Evolutionary conservation across 1,284 basidiomycete genomes (phyloP).

Genomic region (Vanrija sp.): DNA sequence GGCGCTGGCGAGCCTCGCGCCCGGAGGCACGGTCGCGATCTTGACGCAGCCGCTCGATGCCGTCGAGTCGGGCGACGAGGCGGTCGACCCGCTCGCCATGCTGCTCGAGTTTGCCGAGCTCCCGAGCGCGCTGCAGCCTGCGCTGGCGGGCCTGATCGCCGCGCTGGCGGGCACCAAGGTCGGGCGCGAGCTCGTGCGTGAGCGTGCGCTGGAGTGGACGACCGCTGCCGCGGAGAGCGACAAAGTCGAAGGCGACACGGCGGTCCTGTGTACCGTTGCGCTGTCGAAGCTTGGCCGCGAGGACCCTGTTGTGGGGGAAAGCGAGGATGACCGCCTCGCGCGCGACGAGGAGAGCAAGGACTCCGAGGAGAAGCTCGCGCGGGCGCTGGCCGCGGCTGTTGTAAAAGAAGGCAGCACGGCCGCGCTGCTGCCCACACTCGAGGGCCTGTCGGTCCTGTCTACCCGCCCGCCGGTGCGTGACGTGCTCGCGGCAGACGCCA

Average conservation of each 20-base stretch:
- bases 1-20: conserved; percentile 28
- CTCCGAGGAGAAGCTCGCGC: conserved; percentile 55
- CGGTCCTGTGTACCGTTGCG: conserved; percentile 63
- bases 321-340: conserved; percentile 31
- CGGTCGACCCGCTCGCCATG: conserved; percentile 27
- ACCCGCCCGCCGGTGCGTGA: conserved; percentile 65
- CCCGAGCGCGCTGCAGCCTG: conserved; percentile 39
- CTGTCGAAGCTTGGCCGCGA: conserved; percentile 71
- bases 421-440: conserved; percentile 60
- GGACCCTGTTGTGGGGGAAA: conserved; percentile 52
- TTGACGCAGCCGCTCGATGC: conserved; percentile 22
- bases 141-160: conserved; percentile 65
- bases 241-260: conserved; percentile 30
- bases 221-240: conserved; percentile 45
- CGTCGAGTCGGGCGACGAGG: conserved; percentile 1
- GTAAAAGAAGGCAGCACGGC: background rate
- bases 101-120: conserved; percentile 44
- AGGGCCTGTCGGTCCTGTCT: conserved; percentile 78
- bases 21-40: conserved; percentile 19
- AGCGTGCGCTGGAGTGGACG: conserved; percentile 47
- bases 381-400: conserved; percentile 60
- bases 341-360: conserved; percentile 19
- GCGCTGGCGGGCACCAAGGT: conserved; percentile 68
- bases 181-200: conserved; percentile 61
- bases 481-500: conserved; percentile 56